Evolutionary conservation across 805 yeast species (phyloP).

Genomic region (Nakazawaea laoshanensis): DNA sequence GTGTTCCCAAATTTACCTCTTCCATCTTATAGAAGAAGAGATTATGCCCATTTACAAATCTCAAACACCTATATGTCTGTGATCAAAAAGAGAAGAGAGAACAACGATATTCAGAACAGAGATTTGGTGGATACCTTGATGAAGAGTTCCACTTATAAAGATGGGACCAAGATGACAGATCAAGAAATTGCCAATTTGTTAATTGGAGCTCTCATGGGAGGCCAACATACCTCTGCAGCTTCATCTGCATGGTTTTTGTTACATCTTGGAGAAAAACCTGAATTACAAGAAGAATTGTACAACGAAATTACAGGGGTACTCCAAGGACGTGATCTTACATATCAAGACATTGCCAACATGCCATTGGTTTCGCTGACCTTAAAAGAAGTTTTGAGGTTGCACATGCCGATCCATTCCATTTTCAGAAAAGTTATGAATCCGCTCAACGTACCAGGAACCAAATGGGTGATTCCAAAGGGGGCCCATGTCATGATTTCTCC

Average conservation of each 20-base stretch:
- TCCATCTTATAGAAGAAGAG: constrained; percentile 69
- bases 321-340: constrained; percentile 56
- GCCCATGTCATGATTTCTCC: constrained; percentile 90
- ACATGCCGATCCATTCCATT: constrained; percentile 92
- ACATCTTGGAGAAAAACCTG: constrained; percentile 84
- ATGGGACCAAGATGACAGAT: constrained; percentile 92
- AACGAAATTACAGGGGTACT: constrained; percentile 64
- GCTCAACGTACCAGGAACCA: constrained; percentile 65
- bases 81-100: constrained; percentile 63
- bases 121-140: constrained; percentile 86
- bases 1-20: constrained; percentile 94
- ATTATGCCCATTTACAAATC: constrained; percentile 77
- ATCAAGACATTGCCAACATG: constrained; percentile 77
- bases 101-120: constrained; percentile 72
- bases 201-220: constrained; percentile 97
- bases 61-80: constrained; percentile 74
- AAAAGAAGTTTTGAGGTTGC: constrained; percentile 91
- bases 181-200: constrained; percentile 87
- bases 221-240: constrained; percentile 96
- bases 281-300: constrained; percentile 73
- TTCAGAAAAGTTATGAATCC: constrained; percentile 84
- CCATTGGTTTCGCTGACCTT: constrained; percentile 77
- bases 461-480: constrained; percentile 77
- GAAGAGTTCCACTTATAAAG: constrained; percentile 80
- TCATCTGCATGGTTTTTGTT: constrained; percentile 93